Conservation (phyloP, 768 basidiomycete species). For the Mycena rebaudengoi region DNA sequence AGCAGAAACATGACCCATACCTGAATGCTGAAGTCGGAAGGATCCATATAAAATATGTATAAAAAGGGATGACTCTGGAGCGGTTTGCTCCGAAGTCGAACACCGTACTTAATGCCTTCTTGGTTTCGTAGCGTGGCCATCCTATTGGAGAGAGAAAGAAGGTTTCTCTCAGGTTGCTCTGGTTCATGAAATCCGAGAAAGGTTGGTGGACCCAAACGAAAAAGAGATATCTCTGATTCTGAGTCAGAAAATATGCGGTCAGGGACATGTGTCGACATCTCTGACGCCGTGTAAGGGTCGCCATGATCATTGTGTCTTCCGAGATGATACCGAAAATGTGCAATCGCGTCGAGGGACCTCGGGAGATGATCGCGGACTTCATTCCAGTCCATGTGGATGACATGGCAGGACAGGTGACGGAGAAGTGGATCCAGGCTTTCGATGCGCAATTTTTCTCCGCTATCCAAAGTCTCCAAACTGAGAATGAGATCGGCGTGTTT, state of each 20-base stretch:
- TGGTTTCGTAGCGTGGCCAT: not conserved
- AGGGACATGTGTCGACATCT: constrained; percentile 1
- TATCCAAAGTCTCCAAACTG: constrained; percentile 6
- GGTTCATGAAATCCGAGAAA: not conserved
- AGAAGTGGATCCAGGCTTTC: constrained; percentile 8
- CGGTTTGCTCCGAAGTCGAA: constrained; percentile 4
- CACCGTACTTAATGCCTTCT: not conserved
- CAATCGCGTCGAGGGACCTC: not conserved
- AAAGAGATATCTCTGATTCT: constrained; percentile 2
- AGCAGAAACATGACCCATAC: not conserved
- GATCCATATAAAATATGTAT: constrained; percentile 6
- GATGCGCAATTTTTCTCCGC: constrained; percentile 10
- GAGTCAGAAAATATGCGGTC: constrained; percentile 6
- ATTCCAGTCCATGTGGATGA: constrained; percentile 3
- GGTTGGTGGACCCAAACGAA: not conserved
- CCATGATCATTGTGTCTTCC: constrained; percentile 2
- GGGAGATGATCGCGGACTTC: constrained; percentile 6
- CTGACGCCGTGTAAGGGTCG: constrained; percentile 1
- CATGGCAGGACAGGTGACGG: constrained; percentile 4
- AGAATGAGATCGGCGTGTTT: constrained; percentile 5
- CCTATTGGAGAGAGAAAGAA: constrained; percentile 1
- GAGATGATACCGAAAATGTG: constrained; percentile 8
- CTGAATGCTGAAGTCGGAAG: constrained; percentile 5
- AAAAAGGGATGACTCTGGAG: not conserved
- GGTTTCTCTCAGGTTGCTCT: not conserved